Evolutionary conservation across 768 basidiomycete species (phyloP), one percentile per base, ranked within the genome.

Genomic region (Termitomyces sp.): DNA sequence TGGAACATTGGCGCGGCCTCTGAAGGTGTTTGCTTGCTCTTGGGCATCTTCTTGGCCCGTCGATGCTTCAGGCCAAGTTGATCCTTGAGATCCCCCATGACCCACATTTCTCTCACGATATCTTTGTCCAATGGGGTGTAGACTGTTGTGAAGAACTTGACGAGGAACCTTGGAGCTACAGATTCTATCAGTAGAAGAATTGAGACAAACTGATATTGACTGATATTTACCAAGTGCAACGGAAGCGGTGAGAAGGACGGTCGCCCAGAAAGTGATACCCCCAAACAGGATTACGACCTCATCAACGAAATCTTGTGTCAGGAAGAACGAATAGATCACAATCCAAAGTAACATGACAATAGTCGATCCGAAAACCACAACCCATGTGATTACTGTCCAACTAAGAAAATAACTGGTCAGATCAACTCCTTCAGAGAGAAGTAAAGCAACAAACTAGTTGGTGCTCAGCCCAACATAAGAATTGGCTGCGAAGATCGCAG

Each of bases 31-130:
- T 58, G 54, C 38, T 20, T 56, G 55, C 50, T 62, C 63, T 52
- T 68, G 41, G 69, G 70, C 49, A 75, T 75, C 60, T 79, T 81
- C 66, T 77, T 83, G 36, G 71, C 71, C 52, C 83, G 85, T 41
- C 85, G 82, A 65, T 86, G 89, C 38, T 76, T 71, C 57, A 94
- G 81, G 3, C 92, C 92, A 4, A 94, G 77, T 43, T 79, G 83
- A 62, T 93, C 91, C 69, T 94, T 94, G 57, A 94, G 78, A 67
- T 93, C 85, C 4, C 92, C 92, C 59, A 71, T 67, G 4, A 93
- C 90, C 91, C 91, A 93, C 83, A 86, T 89, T 77, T 98, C 96
- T 32, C 96, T 87, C 8, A 98, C 79, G 57, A 98, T 87, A 66
- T 97, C 91, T 69, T 86, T 89, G 78, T 98, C 96, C 18, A 86